phyloP scores from a whole-genome alignment of 1,284 basidiomycete species.

The Irpex sp. region DNA sequence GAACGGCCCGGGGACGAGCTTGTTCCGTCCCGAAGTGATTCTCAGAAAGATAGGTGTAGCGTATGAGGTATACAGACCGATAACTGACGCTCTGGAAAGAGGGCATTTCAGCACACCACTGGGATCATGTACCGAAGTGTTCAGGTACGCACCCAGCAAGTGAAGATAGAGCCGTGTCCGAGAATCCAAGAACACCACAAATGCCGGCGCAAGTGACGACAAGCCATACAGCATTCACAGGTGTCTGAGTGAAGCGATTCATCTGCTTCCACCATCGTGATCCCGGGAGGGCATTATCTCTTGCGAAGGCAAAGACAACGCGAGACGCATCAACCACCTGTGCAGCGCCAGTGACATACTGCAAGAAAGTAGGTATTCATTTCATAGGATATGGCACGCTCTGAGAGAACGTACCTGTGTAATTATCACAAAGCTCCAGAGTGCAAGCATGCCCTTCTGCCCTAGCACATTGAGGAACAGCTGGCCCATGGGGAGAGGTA shows the following conservation, averaged over 20 bases:
- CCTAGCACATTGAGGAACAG: slow-evolving; percentile 64
- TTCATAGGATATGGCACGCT: not conserved
- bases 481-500: slow-evolving; percentile 71
- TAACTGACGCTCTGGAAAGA: slow-evolving; percentile 55
- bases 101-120: not conserved
- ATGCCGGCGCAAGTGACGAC: slow-evolving; percentile 57
- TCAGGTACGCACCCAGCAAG: slow-evolving; percentile 53
- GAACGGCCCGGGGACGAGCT: slow-evolving; percentile 57
- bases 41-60: slow-evolving; percentile 65
- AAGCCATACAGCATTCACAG: slow-evolving; percentile 72
- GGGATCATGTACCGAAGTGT: not conserved
- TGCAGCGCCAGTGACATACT: slow-evolving; percentile 74
- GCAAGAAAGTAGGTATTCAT: not conserved
- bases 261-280: slow-evolving; percentile 66
- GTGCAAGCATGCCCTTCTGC: slow-evolving; percentile 63
- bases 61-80: slow-evolving; percentile 68
- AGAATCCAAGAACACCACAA: slow-evolving; percentile 66
- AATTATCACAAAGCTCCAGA: slow-evolving; percentile 69
- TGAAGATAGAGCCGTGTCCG: slow-evolving; percentile 55
- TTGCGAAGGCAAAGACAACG: slow-evolving; percentile 70
- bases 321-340: slow-evolving; percentile 73
- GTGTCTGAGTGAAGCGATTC: slow-evolving; percentile 56
- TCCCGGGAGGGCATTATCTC: slow-evolving; percentile 70
- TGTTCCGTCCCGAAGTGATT: slow-evolving; percentile 61
- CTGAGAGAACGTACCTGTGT: slow-evolving; percentile 50